Conservation (phyloP, 1,284 basidiomycete genomes). For the Ustilago xerochloae region DNA sequence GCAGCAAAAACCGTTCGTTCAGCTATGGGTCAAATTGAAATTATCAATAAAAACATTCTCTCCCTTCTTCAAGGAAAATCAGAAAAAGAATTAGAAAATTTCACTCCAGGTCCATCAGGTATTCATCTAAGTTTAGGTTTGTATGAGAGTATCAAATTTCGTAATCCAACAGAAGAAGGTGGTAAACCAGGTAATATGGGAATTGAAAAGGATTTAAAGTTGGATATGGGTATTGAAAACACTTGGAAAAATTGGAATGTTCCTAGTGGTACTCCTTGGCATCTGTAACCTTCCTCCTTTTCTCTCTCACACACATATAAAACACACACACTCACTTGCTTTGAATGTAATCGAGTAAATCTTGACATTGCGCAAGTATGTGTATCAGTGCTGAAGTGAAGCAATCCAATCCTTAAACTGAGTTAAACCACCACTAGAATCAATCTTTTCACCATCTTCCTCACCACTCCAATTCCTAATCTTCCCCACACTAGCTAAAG, state of each 20-base stretch:
- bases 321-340: neutral
- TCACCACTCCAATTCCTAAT: conserved; percentile 22
- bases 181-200: conserved; percentile 15
- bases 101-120: conserved; percentile 21
- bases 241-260: conserved; percentile 28
- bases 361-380: too few species aligned
- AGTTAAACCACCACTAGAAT: conserved; percentile 9
- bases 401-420: conserved; percentile 45
- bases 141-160: conserved; percentile 45
- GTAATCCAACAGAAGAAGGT: conserved; percentile 16
- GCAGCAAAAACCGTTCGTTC: conserved; percentile 45
- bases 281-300: conserved; percentile 9
- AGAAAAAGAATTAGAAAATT: neutral
- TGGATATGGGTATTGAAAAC: conserved; percentile 34
- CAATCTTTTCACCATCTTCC: neutral
- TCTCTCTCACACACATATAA: neutral
- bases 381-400: conserved; percentile 26
- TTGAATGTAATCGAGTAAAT: neutral
- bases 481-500: conserved; percentile 53
- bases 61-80: neutral
- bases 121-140: conserved; percentile 40
- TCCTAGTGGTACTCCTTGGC: conserved; percentile 40
- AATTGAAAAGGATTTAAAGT: conserved; percentile 24
- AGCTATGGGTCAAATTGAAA: conserved; percentile 36
- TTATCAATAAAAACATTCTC: conserved; percentile 38